Base-by-base conservation (phyloP, 371 early-diverging fungal genomes). In the Mucor plumbeus region DNA sequence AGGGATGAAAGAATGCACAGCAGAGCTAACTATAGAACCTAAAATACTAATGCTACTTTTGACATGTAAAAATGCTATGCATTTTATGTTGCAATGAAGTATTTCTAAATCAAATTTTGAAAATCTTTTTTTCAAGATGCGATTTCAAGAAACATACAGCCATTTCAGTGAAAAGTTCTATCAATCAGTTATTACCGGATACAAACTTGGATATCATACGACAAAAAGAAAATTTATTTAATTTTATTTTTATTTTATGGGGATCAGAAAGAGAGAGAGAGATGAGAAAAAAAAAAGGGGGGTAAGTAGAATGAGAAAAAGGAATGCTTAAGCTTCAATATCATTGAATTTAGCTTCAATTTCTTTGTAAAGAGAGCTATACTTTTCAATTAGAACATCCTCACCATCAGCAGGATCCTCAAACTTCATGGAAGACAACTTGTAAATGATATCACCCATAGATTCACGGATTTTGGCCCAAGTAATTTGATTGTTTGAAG, bases 351-450 rank as follows among this genome's bases (percentile, higher is more conserved):
- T 85, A 76, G 98, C 95, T 82, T 99, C 99, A 72, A 99, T 97
- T 75, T 99, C 98, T 74, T 94, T 95, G 74, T 90, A 74, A 67
- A 99, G 87, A 79, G 91, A 90, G 44, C 87, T 81, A 78, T 96
- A 98, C 75, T 90, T 85, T 69, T 92, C 96, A 57, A 83, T 83
- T 71, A 99, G 79, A 21, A 78, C 94, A 21, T 88, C 87, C 77
- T 97, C 93, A 57, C 99, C 98, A 75, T 99, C 97, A 54, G 90
- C 94, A 36, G 99, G 99, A 74, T 98, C 95, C 87, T 98, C 97
- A 75, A 99, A 99, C 88, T 99, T 99, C 99, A 99, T 99, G 59
- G 97, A 95, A 76, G 93, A 95, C 56, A 99, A 90, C 81, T 95
- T 95, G 87, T 99, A 97, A 60, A 97, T 75, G 44, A 99, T 79